Conservation (phyloP, 2,329 filamentous ascomycete species). For the Colletotrichum somersetense region DNA sequence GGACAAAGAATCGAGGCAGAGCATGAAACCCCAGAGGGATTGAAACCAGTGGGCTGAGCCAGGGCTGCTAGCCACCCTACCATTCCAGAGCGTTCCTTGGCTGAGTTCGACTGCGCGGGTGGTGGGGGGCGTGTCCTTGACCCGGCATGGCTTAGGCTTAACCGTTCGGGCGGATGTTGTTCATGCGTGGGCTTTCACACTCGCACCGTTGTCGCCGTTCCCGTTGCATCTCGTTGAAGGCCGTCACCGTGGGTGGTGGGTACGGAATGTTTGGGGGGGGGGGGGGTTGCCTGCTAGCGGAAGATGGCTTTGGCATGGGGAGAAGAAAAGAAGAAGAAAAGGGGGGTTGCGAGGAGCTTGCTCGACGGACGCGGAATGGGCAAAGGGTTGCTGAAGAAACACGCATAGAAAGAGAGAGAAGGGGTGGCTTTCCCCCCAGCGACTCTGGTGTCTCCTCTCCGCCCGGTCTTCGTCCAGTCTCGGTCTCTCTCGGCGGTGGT, state of each 20-base stretch:
- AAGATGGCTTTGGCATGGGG: neutral
- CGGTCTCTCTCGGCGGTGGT: constrained; percentile 1
- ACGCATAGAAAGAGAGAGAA: neutral
- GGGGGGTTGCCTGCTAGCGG: neutral
- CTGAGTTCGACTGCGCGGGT: neutral
- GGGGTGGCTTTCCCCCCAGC: too few species aligned
- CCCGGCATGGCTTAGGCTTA: constrained; percentile 31
- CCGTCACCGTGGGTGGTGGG: neutral
- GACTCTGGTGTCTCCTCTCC: neutral
- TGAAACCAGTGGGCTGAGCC: constrained; percentile 39
- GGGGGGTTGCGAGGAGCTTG: neutral
- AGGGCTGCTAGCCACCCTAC: constrained; percentile 24
- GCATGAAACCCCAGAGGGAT: constrained; percentile 39
- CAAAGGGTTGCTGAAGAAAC: neutral
- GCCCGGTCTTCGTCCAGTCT: neutral
- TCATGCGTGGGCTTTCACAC: constrained; percentile 18
- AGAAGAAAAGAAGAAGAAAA: neutral
- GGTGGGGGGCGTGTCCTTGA: constrained; percentile 8
- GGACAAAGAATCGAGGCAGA: constrained; percentile 24
- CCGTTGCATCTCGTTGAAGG: neutral
- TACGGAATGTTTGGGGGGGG: neutral
- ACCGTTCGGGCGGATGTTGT: constrained; percentile 28
- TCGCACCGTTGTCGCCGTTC: neutral
- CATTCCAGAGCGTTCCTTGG: constrained; percentile 19
- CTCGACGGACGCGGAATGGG: neutral